Base-by-base conservation (phyloP, 2,329 filamentous ascomycete genomes). In the Diaporthe citrichinensis region DNA sequence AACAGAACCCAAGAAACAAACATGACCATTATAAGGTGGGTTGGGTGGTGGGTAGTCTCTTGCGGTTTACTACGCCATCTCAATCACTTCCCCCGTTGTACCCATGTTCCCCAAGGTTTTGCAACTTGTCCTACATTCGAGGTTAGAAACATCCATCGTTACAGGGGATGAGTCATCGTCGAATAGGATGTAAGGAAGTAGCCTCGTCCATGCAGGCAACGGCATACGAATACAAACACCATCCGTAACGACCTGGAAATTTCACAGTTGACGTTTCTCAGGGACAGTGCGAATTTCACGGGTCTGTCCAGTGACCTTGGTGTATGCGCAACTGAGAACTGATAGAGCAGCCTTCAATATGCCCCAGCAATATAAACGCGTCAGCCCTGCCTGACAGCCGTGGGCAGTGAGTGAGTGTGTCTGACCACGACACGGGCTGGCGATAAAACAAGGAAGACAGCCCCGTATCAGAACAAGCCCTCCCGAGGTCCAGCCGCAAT, bases 401-500 rank as follows among this genome's bases (percentile, higher is more conserved):
- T 17, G 8, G 25, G 7, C 23, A 28, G 12, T 23, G 7, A 28
- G 12, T 23, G 7, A 7, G 9, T 34, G 7, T 28, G 23, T 36
- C 31, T 2, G 23, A 39, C 3, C 5, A 28, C 12, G 65, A 34
- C 46, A 41, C 31, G 28, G 46, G n/a, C n/a, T 12, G 55, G 14
- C 15, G 5, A 1, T 15, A 25, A 36, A n/a, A 23, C 34, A 39
- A 14, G 12, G 14, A 17, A 28, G 15, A 39, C 25, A 31, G 49
- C 49, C 31, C 15, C 28, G 65, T 12, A 28, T 44, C 62, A 28
- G 12, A 36, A 23, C 12, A 17, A 69, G 15, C 46, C 49, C 65
- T 55, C 49, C 49, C 46, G 31, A 68, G 41, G 34, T 53, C 15
- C 23, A 68, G 46, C 65, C 31, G 46, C 20, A 51, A 69, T 69